Base-by-base conservation (phyloP, 139 green algal species). In the Coccomyxa sp. region DNA sequence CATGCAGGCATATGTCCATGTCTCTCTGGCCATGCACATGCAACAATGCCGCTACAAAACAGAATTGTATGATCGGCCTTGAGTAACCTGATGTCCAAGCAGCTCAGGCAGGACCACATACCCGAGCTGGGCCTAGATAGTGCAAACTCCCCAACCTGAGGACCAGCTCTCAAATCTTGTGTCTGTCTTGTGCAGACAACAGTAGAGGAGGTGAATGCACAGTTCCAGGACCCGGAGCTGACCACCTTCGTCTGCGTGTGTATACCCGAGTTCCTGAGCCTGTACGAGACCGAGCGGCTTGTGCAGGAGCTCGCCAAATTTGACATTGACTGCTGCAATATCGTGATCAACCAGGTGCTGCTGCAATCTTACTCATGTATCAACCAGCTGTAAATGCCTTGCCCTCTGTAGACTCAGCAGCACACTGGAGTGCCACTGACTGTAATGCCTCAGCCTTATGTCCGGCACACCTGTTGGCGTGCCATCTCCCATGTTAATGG, bases 231-330 rank as follows among this genome's bases (percentile, higher is more conserved):
- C 85, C 89, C 95, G 0, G 86, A 92, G 29, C 79, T 98, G 33
- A 99, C 95, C n/a, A 99, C 95, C 0, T 99, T 99, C 86, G 95
- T 99, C 75, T 97, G 92, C 75, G 95, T 99, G 24, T 99, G 95
- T 90, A 99, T 99, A 73, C 95, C 95, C 24, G 95, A 99, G 89
- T 99, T 99, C 83, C 89, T 99, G 10, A 95, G 88, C 12, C 87
- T 99, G 22, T 99, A 99, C 78, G 95, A 99, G 89, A 99, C 95
- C 36, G 95, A 99, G 85, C 88, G 95, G 2, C 89, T 99, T 22
- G 94, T 99, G 37, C 87, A 90, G 82, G 95, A 99, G 84, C 91
- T 99, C 79, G 94, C 95, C n/a, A 91, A 90, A 71, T 98, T 94
- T 81, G 94, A 97, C 38, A 99, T 99, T 29, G 95, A 99, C 86